Evolutionary conservation across 768 basidiomycete genomes (phyloP), one percentile per base, ranked within the genome.

Genomic region (Favolaschia claudopus): DNA sequence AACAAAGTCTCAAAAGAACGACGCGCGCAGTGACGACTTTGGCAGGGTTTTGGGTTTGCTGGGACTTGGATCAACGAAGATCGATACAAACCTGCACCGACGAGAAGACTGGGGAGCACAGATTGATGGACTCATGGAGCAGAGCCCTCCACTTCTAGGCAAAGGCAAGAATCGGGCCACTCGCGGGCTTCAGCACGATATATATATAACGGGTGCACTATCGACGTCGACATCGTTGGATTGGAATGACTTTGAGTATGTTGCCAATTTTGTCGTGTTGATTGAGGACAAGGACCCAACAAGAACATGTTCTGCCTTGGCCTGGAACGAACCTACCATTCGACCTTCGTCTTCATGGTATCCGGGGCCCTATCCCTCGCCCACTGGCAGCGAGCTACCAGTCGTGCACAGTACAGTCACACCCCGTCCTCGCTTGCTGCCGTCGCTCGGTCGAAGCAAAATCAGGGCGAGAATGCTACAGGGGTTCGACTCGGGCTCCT

Each of bases 1-100:
- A 5, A 19, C 15, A 29, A 17, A 63, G 61, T 24, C 58, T 17
- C 61, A 63, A 40, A 63, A 63, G 47, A 63, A 63, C 40, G 61
- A 63, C 45, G 37, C 55, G 1, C 61, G 55, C 20, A 63, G 61
- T 25, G 61, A 63, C 14, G 46, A 63, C 29, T 6, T 53, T 14
- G 19, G 29, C 4, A 22, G 37, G 6, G 27, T 53, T 6, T 34
- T 46, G 7, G 7, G 6, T 9, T 15, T 2, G 4, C 14, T 56
- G 4, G 48, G 25, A 14, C 28, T 15, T 39, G 34, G 28, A 38
- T 56, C 36, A 62, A 56, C 39, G 17, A 8, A 6, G 46, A 50
- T 20, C 17, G 31, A 9, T 48, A 50, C 13, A 10, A 13, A 1
- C 36, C 60, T 4, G 43, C 20, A 6, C 24, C 7, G 20, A 44